Base-by-base conservation (phyloP, 2,329 filamentous ascomycete species). In the Xylaria sp. region DNA sequence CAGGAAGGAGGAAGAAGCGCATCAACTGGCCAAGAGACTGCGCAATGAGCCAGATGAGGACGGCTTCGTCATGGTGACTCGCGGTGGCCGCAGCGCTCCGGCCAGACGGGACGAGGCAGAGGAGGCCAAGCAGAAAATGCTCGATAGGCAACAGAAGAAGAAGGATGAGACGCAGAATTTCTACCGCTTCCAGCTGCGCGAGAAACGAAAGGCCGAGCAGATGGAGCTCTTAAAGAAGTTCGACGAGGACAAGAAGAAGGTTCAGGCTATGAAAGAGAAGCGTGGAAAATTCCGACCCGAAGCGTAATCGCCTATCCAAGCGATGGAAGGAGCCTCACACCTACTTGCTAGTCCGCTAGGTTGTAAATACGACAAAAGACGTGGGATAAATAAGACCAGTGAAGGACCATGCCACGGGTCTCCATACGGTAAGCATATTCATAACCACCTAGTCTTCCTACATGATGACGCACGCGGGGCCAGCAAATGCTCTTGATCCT, bases 1-100 rank as follows among this genome's bases (percentile, higher is more conserved):
- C 82, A 88, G 78, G 82, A 93, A 85, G 82, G 92, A 87, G 85
- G 89, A 80, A 81, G 91, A 85, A 81, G 90, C 84, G 74, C 86
- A 77, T 73, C 90, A 83, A 82, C 86, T 84, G 78, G 91, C 82
- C 78, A 90, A 88, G 82, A 83, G 87, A 65, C 83, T 91, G 70
- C 89, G 93, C 70, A 91, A 92, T 74, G 90, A 94, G 76, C 94
- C 95, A 0, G 96, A 99, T 80, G 94, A 94, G 77, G 96, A 99
- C 80, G 96, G 96, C 1, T 99, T 99, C 79, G 88, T 98, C 58
- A 98, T 94, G 3, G 96, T 99, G 28, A 92, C 91, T 1, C 88
- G 92, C 64, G 94, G 94, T 32, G 92, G 92, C 48, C 85, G 91
- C 67, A 86, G 86, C 7, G 92, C 91, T n/a, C 90, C 93, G 0